A percentile compares a stretch with the other conserved stretches of the same genome.
These are phyloP conservation scores for Hypoxylon lienhwacheense DNA, from an alignment of 495 filamentous ascomycete genomes.

Conservation along the genomic window DNA sequence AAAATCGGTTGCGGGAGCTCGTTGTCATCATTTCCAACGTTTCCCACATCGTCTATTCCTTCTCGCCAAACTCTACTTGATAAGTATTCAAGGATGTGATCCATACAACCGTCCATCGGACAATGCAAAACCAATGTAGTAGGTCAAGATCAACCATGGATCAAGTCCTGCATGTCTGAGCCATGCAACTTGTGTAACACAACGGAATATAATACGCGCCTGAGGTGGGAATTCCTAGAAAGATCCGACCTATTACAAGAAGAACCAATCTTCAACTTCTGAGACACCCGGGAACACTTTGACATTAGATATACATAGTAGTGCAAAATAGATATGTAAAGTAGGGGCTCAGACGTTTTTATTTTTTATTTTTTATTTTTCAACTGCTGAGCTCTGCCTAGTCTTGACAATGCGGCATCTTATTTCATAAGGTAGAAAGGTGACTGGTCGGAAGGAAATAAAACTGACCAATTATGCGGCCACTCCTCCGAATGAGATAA, in stretches of 20 bases:
- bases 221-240: conserved; percentile 8
- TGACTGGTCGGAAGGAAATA: conserved; percentile 8
- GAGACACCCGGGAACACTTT: conserved; percentile 20
- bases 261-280: conserved; percentile 16
- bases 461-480: background rate
- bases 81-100: background rate
- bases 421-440: conserved; percentile 1
- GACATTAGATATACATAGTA: too few species aligned
- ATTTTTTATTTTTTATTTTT: too few species aligned
- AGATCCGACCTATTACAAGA: conserved; percentile 3
- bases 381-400: conserved; percentile 9
- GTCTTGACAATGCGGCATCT: background rate
- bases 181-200: conserved; percentile 22
- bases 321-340: too few species aligned
- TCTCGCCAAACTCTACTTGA: too few species aligned
- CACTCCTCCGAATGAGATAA: background rate
- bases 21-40: too few species aligned
- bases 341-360: conserved; percentile 25
- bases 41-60: too few species aligned
- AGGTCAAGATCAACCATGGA: conserved; percentile 8
- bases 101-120: background rate
- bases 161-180: conserved; percentile 17
- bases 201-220: conserved; percentile 15
- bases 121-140: background rate
- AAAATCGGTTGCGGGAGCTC: too few species aligned